phyloP scores from a whole-genome alignment of 2,329 filamentous ascomycete genomes.

The Cladosporium phlei region DNA sequence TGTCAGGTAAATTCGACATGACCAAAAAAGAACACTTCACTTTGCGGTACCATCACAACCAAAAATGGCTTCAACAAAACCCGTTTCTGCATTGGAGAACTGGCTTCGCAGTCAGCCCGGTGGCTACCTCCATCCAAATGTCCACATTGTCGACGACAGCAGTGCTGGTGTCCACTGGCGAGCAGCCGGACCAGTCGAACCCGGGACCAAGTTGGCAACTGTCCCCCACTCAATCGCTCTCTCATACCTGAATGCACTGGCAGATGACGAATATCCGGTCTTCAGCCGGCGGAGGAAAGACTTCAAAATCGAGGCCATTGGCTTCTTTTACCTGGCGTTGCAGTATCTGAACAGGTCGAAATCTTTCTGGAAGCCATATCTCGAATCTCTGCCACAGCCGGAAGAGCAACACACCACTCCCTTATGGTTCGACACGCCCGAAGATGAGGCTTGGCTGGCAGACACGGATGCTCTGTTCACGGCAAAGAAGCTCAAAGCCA shows the following conservation, averaged over 20 bases:
- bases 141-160: slow-evolving; percentile 22
- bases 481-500: slow-evolving; percentile 26
- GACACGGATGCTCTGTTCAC: slow-evolving; percentile 34
- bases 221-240: slow-evolving; percentile 32
- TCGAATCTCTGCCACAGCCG: slow-evolving; percentile 31
- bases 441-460: slow-evolving; percentile 31
- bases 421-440: slow-evolving; percentile 31
- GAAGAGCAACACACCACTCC: slow-evolving; percentile 29
- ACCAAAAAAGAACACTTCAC: background rate
- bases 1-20: background rate
- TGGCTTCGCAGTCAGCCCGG: slow-evolving; percentile 30
- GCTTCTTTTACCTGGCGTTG: slow-evolving; percentile 34
- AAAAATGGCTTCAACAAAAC: slow-evolving; percentile 1
- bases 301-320: slow-evolving; percentile 30
- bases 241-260: slow-evolving; percentile 34
- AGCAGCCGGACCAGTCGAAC: slow-evolving; percentile 18
- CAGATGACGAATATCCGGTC: slow-evolving; percentile 31
- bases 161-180: slow-evolving; percentile 27
- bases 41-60: background rate
- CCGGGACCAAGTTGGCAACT: slow-evolving; percentile 21
- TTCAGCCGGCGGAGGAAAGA: slow-evolving; percentile 24
- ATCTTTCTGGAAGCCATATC: slow-evolving; percentile 36
- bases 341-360: slow-evolving; percentile 30
- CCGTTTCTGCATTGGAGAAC: slow-evolving; percentile 19
- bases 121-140: slow-evolving; percentile 27